phyloP scores from a whole-genome alignment of 805 yeast genomes.

The Ogataea wickerhamii region DNA sequence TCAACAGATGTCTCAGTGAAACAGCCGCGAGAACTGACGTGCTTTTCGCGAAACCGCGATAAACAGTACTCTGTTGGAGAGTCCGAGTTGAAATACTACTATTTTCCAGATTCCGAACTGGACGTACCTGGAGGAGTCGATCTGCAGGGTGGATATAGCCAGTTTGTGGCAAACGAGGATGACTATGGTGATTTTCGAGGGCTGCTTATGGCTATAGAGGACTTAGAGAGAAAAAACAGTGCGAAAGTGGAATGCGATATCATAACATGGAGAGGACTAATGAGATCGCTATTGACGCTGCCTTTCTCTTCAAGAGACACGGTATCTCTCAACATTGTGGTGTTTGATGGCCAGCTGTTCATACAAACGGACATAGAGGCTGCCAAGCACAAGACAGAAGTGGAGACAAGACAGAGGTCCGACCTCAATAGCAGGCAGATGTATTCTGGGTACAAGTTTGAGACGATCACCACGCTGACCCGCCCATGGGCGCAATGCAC shows the following conservation, averaged over 20 bases:
- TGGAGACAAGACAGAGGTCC: conserved; percentile 28
- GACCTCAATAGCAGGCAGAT: conserved; percentile 39
- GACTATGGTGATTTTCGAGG: conserved; percentile 55
- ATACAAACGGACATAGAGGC: conserved; percentile 42
- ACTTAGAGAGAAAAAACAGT: conserved; percentile 48
- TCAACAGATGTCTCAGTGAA: conserved; percentile 66
- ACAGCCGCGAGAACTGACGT: conserved; percentile 81
- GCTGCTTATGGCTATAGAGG: conserved; percentile 50
- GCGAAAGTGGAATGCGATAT: conserved; percentile 58
- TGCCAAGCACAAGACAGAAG: conserved; percentile 30
- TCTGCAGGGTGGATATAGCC: conserved; percentile 58
- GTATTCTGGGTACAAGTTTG: conserved; percentile 83
- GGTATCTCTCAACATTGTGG: conserved; percentile 57
- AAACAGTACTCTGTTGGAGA: conserved; percentile 47
- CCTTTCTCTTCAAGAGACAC: conserved; percentile 58
- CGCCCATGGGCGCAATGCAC: conserved; percentile 71
- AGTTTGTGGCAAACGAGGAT: conserved; percentile 52
- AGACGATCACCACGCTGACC: conserved; percentile 67
- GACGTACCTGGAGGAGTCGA: conserved; percentile 52
- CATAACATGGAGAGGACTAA: conserved; percentile 80
- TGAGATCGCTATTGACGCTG: conserved; percentile 67
- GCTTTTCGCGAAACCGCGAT: conserved; percentile 59
- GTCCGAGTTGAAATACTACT: conserved; percentile 63
- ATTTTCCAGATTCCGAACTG: conserved; percentile 71
- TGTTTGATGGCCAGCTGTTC: conserved; percentile 73